A percentile compares a stretch with the other conserved stretches of the same genome.
Conservation (phyloP, 2,329 filamentous ascomycete genomes). For the Trichoderma sp. region DNA sequence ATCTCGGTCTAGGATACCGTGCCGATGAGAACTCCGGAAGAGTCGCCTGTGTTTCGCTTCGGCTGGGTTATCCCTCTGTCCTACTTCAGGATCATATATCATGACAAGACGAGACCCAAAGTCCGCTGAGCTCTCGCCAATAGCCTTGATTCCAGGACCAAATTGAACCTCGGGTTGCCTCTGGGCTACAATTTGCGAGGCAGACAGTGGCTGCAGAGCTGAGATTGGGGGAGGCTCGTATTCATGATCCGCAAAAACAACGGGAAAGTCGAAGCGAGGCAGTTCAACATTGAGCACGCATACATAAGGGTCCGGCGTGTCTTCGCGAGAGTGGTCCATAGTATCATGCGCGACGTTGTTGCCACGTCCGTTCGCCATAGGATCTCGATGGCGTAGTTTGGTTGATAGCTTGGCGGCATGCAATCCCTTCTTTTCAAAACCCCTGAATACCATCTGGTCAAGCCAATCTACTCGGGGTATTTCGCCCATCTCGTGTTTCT, state of each 20-base stretch:
- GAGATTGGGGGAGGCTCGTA: constrained; percentile 85
- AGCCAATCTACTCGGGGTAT: constrained; percentile 93
- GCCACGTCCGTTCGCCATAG: constrained; percentile 33
- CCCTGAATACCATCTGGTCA: constrained; percentile 88
- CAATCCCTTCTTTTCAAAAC: constrained; percentile 73
- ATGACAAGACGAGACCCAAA: constrained; percentile 65
- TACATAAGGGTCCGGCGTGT: constrained; percentile 50
- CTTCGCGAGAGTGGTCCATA: constrained; percentile 39
- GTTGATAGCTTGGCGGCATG: constrained; percentile 63
- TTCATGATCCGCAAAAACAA: constrained; percentile 92
- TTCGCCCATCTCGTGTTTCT: constrained; percentile 98
- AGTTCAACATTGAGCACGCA: constrained; percentile 90
- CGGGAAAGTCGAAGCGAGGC: constrained; percentile 89
- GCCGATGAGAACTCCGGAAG: constrained; percentile 84
- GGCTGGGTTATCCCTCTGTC: constrained; percentile 84
- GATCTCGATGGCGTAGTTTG: constrained; percentile 54
- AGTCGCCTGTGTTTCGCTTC: constrained; percentile 92
- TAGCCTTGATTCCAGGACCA: constrained; percentile 81
- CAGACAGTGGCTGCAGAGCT: constrained; percentile 58
- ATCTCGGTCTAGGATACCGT: constrained; percentile 91
- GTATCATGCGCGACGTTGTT: constrained; percentile 31
- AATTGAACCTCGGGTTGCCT: constrained; percentile 85
- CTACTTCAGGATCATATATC: constrained; percentile 92
- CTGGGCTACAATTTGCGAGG: constrained; percentile 67
- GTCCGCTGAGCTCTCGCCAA: constrained; percentile 50